phyloP scores from a whole-genome alignment of 116 monocot species.

The Posidonia oceanica region DNA sequence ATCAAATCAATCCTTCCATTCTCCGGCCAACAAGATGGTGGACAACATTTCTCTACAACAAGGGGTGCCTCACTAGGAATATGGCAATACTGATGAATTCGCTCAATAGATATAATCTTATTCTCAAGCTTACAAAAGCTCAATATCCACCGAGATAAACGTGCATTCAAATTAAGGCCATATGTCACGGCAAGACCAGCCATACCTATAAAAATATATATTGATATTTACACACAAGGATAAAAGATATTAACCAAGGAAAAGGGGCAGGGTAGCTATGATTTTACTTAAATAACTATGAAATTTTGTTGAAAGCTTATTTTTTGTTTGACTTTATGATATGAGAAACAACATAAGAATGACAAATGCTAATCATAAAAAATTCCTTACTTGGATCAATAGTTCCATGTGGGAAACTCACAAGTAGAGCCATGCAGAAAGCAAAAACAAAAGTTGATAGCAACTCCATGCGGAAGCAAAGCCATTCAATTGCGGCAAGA shows the following conservation, averaged over 20 bases:
- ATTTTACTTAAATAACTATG: no score
- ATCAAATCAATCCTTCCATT: constrained; percentile 69
- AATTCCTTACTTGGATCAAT: constrained; percentile 90
- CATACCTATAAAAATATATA: constrained; percentile 42
- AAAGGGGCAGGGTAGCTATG: no score
- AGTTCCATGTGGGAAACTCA: constrained; percentile 89
- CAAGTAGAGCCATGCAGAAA: constrained; percentile 88
- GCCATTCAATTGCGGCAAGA: constrained; percentile 94
- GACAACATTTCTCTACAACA: constrained; percentile 44
- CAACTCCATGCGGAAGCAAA: constrained; percentile 98
- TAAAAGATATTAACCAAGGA: neutral
- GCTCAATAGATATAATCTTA: constrained; percentile 88
- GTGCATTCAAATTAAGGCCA: constrained; percentile 89
- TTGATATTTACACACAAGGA: neutral
- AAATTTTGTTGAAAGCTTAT: no score
- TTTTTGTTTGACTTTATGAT: neutral
- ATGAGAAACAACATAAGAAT: neutral
- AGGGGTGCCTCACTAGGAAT: constrained; percentile 81
- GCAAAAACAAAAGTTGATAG: constrained; percentile 95
- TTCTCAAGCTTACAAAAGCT: constrained; percentile 99
- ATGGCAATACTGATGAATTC: constrained; percentile 86
- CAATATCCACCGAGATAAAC: constrained; percentile 90
- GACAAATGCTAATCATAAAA: neutral
- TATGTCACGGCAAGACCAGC: constrained; percentile 98
- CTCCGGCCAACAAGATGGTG: constrained; percentile 73